Percentiles rank a stretch among this genome's conserved stretches.
Conservation (phyloP, 192 early-diverging fungal species). For the Coemansia sp. region DNA sequence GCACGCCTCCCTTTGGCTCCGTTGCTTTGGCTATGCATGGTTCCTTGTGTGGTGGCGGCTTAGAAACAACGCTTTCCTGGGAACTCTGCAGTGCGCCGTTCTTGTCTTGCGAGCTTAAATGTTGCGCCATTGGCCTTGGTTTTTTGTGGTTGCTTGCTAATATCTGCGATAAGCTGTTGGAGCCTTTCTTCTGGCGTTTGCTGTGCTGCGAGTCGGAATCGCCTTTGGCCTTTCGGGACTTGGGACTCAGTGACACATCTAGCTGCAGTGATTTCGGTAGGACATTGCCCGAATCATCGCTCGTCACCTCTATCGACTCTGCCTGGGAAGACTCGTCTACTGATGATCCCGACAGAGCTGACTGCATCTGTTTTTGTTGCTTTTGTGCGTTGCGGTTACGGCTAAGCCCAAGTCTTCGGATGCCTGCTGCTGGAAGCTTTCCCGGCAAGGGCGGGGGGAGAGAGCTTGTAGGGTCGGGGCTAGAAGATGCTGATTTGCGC, state of each 20-base stretch:
- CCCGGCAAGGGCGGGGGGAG: conserved; percentile 22
- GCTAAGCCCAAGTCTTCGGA: conserved; percentile 41
- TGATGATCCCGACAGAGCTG: background rate
- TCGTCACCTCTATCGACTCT: conserved; percentile 37
- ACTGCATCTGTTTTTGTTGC: background rate
- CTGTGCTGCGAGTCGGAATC: background rate
- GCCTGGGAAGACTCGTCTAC: conserved; percentile 24
- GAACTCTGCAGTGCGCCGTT: background rate
- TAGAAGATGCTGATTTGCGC: conserved; percentile 26
- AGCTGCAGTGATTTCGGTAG: background rate
- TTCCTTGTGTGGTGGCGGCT: background rate
- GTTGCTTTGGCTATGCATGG: background rate
- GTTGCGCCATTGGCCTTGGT: background rate
- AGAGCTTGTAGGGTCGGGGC: conserved; percentile 2
- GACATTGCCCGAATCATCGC: conserved; percentile 22
- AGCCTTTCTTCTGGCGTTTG: background rate
- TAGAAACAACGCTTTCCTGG: background rate
- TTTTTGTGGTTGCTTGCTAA: conserved; percentile 14
- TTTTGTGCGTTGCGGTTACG: conserved; percentile 27
- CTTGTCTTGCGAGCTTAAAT: background rate
- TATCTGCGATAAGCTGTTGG: conserved; percentile 18
- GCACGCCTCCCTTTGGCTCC: background rate
- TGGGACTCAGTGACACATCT: background rate
- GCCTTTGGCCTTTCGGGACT: background rate
- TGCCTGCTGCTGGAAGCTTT: conserved; percentile 21